A percentile compares a stretch with the other conserved stretches of the same genome.
Evolutionary conservation across 139 green algal species (phyloP).

Genomic region (Chlamydomonas sp.): DNA sequence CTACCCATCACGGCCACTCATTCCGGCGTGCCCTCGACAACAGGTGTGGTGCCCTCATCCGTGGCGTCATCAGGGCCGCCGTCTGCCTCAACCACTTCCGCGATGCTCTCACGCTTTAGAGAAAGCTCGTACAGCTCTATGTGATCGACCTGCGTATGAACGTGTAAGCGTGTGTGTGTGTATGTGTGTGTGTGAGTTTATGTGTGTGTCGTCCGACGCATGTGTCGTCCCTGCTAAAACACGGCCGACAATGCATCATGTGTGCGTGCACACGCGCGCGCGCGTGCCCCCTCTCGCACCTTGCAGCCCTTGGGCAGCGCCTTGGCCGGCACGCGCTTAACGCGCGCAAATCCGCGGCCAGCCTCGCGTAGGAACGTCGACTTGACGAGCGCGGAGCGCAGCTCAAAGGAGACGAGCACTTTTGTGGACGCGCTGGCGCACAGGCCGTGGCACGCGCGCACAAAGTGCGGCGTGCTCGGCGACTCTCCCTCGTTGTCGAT

Average conservation of each 20-base stretch:
- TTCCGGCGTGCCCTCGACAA: too few species aligned
- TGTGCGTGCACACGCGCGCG: background rate
- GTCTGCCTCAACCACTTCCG: too few species aligned
- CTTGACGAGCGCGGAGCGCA: conserved; percentile 24
- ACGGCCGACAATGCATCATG: background rate
- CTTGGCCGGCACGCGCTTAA: conserved; percentile 19
- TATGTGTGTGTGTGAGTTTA: background rate
- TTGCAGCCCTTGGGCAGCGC: conserved; percentile 30
- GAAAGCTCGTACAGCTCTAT: conserved; percentile 51
- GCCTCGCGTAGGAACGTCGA: background rate
- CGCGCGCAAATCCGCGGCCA: conserved; percentile 9
- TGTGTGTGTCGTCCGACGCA: conserved; percentile 18
- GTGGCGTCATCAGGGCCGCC: too few species aligned
- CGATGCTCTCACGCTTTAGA: too few species aligned
- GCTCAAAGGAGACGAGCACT: conserved; percentile 34
- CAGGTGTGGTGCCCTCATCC: too few species aligned
- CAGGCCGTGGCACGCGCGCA: conserved; percentile 35
- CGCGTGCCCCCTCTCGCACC: background rate
- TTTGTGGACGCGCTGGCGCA: conserved; percentile 10
- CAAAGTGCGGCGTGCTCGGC: conserved; percentile 42
- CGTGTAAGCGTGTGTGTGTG: background rate
- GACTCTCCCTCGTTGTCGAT: conserved; percentile 49
- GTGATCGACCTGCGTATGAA: conserved; percentile 36
- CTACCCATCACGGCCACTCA: too few species aligned
- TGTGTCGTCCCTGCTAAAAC: background rate